A percentile compares a stretch with the other conserved stretches of the same genome.
Evolutionary conservation across 192 early-diverging fungal genomes (phyloP).

Genomic region (Coemansia furcata): DNA sequence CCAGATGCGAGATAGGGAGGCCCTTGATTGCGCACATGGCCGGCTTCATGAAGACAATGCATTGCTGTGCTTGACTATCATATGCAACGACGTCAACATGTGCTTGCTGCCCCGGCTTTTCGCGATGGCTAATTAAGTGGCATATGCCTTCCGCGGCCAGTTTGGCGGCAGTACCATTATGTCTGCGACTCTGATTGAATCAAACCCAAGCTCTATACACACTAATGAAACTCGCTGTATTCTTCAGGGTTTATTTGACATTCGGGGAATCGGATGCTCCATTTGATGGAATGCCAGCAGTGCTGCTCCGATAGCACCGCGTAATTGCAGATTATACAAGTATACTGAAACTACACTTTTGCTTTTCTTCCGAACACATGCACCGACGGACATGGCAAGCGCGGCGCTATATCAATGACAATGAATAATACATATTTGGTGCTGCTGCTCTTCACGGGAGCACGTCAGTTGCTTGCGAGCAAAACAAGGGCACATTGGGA

Average conservation of each 20-base stretch:
- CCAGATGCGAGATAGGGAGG: not conserved
- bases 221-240: not conserved
- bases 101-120: slow-evolving; percentile 2
- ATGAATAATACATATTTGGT: not conserved
- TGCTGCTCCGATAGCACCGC: not conserved
- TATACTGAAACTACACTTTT: not conserved
- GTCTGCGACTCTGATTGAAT: not conserved
- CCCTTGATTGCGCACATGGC: slow-evolving; percentile 1
- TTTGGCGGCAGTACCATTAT: not conserved
- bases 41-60: not conserved
- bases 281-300: not conserved
- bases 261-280: not conserved
- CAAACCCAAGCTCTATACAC: not conserved
- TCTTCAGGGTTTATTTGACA: not conserved
- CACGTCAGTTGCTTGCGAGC: not conserved
- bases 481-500: not conserved
- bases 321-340: not conserved
- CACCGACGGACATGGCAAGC: not conserved
- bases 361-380: not conserved
- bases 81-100: slow-evolving; percentile 2
- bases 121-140: not conserved
- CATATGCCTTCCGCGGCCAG: not conserved
- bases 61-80: not conserved
- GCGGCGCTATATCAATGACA: not conserved
- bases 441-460: not conserved